Evolutionary conservation across 495 filamentous ascomycete genomes (phyloP).

Genomic region (Podospora pseudopauciseta): DNA sequence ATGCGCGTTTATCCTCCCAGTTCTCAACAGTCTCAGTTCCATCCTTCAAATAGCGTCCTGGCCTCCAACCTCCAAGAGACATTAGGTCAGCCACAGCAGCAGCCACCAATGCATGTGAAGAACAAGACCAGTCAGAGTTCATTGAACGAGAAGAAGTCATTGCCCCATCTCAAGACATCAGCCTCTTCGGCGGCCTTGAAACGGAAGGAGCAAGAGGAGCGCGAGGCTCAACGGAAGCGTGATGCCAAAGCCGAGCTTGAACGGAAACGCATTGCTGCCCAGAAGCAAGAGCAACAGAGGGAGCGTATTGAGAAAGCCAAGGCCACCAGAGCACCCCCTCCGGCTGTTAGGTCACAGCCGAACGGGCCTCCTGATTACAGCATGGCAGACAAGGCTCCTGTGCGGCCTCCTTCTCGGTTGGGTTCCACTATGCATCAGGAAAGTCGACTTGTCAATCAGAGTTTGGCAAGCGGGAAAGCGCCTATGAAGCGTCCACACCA

Average conservation of each 20-base stretch:
- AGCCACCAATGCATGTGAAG: neutral
- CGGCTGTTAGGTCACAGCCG: slow-evolving; percentile 47
- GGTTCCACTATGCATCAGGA: slow-evolving; percentile 42
- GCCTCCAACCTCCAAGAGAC: slow-evolving; percentile 60
- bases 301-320: slow-evolving; percentile 65
- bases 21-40: slow-evolving; percentile 57
- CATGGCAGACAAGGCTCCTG: slow-evolving; percentile 27
- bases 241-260: slow-evolving; percentile 75
- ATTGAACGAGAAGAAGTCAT: slow-evolving; percentile 56
- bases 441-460: slow-evolving; percentile 42
- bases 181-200: slow-evolving; percentile 60
- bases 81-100: slow-evolving; percentile 41
- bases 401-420: slow-evolving; percentile 43
- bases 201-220: slow-evolving; percentile 56
- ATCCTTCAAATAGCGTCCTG: slow-evolving; percentile 56
- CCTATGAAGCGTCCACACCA: slow-evolving; percentile 48
- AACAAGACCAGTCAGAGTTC: slow-evolving; percentile 24
- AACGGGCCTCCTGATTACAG: slow-evolving; percentile 46
- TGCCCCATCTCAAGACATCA: slow-evolving; percentile 65
- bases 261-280: slow-evolving; percentile 59
- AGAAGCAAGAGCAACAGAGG: slow-evolving; percentile 54
- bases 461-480: slow-evolving; percentile 43
- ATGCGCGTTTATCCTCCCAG: slow-evolving; percentile 74
- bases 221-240: slow-evolving; percentile 69
- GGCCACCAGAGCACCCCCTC: slow-evolving; percentile 51